These are phyloP conservation scores for Pseudogymnoascus pannorum DNA, from an alignment of 2,329 filamentous ascomycete species.

Conservation along the genomic window DNA sequence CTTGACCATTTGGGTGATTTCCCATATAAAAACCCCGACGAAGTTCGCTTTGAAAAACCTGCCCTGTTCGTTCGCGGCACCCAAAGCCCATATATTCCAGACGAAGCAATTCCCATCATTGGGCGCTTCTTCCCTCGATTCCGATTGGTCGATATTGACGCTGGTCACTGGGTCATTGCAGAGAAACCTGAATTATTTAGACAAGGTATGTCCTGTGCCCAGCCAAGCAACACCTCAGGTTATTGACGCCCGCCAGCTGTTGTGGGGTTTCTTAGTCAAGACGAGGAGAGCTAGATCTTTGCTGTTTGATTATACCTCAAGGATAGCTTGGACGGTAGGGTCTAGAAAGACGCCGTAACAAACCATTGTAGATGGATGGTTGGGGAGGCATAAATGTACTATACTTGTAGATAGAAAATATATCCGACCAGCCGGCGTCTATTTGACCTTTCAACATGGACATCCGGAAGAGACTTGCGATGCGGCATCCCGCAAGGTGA, in stretches of 20 bases:
- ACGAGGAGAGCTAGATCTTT: constrained; percentile 35
- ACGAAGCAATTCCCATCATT: constrained; percentile 72
- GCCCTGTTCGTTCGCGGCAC: constrained; percentile 77
- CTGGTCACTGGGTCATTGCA: constrained; percentile 85
- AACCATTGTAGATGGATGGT: not conserved
- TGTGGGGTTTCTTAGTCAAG: constrained; percentile 51
- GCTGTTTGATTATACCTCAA: not conserved
- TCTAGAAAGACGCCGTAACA: not conserved
- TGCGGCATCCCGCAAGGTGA: not conserved
- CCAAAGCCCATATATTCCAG: constrained; percentile 68
- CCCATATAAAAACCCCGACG: constrained; percentile 68
- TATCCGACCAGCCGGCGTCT: constrained; percentile 1
- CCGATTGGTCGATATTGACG: constrained; percentile 63
- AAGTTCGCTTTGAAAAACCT: constrained; percentile 63
- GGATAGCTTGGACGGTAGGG: not conserved
- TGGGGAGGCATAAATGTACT: not conserved
- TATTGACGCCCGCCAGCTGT: constrained; percentile 42
- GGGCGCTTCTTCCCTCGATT: constrained; percentile 79
- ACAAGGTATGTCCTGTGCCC: constrained; percentile 47
- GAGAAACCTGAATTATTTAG: constrained; percentile 77
- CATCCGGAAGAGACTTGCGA: not conserved
- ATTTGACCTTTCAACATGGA: not conserved
- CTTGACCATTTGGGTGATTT: constrained; percentile 79
- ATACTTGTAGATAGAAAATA: constrained; percentile 1
- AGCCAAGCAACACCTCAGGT: not conserved